Evolutionary conservation across 129 eudicot species (phyloP).

Genomic region (sunflower (Helianthus annuus)): DNA sequence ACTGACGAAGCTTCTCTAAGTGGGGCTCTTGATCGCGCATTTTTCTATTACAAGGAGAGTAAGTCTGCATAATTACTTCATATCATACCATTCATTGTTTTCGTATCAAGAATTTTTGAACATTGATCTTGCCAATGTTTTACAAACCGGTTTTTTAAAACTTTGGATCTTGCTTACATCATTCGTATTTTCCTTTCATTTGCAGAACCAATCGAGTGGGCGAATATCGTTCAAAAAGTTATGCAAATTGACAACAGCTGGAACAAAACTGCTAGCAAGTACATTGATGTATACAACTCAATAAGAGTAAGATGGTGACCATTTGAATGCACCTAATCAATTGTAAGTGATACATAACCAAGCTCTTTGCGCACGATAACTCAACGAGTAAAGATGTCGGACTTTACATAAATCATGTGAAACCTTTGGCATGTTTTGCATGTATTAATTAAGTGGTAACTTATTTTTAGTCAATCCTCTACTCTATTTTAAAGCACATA

Average conservation of each 20-base stretch:
- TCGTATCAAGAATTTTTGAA: background rate
- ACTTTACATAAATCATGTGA: background rate
- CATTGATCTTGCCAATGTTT: background rate
- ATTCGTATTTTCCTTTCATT: too few species aligned
- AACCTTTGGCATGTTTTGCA: background rate
- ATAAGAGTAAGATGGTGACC: conserved; percentile 46
- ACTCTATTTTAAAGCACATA: background rate
- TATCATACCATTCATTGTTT: background rate
- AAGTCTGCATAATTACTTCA: conserved; percentile 31
- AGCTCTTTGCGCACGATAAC: background rate
- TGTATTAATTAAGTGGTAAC: background rate
- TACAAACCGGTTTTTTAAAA: too few species aligned
- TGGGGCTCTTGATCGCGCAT: conserved; percentile 66
- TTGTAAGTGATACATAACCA: background rate
- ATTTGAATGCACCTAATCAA: background rate
- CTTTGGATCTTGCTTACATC: background rate
- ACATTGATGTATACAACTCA: conserved; percentile 63
- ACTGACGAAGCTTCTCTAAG: conserved; percentile 73
- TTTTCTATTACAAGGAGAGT: conserved; percentile 59
- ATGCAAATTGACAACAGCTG: conserved; percentile 82
- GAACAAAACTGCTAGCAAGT: conserved; percentile 75
- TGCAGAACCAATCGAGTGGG: conserved; percentile 81
- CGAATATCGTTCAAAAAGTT: conserved; percentile 41
- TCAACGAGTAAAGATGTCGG: background rate
- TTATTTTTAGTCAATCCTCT: background rate